These are phyloP conservation scores for Nitzschia palea DNA, from an alignment of 108 stramenopile species.

Conservation along the genomic window DNA sequence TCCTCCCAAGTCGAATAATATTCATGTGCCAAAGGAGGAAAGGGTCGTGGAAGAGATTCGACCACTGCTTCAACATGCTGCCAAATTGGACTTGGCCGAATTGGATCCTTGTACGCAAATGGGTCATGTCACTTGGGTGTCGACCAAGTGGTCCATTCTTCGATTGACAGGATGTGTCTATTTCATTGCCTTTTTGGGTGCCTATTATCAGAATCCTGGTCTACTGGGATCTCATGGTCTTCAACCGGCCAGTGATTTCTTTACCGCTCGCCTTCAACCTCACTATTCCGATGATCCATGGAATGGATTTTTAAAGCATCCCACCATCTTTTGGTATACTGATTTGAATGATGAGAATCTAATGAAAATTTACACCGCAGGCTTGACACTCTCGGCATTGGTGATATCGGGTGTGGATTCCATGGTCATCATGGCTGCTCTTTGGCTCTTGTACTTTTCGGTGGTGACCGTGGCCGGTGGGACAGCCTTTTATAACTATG, in stretches of 20 bases:
- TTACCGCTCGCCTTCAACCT: conserved; percentile 7
- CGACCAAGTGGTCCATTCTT: conserved; percentile 31
- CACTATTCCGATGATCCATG: conserved; percentile 15
- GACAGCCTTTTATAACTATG: conserved; percentile 69
- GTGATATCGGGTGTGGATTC: conserved; percentile 50
- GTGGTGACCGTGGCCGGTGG: conserved; percentile 69
- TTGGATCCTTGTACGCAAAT: too few relatives aligned
- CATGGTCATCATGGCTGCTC: conserved; percentile 30
- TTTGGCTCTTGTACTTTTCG: conserved; percentile 74
- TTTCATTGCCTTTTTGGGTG: conserved; percentile 56
- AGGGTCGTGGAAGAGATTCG: too few relatives aligned
- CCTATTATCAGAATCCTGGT: conserved; percentile 54
- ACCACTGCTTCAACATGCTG: conserved; percentile 2
- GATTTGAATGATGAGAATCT: conserved; percentile 36
- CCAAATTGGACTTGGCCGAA: not conserved
- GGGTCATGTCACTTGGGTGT: not conserved
- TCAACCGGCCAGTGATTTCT: conserved; percentile 31
- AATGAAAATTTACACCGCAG: conserved; percentile 17
- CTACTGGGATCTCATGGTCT: conserved; percentile 60
- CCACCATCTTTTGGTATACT: conserved; percentile 39
- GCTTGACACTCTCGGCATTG: conserved; percentile 35
- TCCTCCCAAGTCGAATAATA: too few relatives aligned
- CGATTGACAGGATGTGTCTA: conserved; percentile 52
- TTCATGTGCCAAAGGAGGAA: too few relatives aligned
- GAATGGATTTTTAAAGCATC: conserved; percentile 42